phyloP scores from a whole-genome alignment of 805 yeast species.

The Starmerella tilneyi region DNA sequence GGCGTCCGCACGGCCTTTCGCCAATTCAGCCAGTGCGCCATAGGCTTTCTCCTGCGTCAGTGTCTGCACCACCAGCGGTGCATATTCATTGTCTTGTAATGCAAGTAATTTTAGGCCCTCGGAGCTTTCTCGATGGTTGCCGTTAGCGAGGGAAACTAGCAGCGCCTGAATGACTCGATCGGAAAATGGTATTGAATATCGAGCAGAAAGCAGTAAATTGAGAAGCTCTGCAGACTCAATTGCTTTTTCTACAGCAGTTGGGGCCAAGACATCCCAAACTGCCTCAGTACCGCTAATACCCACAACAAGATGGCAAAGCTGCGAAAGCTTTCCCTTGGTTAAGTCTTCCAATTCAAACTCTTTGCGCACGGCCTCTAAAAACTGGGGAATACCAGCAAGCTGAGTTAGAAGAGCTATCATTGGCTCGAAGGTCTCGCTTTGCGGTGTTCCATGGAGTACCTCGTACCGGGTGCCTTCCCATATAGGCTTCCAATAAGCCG shows the following conservation, averaged over 20 bases:
- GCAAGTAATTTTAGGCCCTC: slow-evolving; percentile 53
- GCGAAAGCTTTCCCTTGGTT: slow-evolving; percentile 43
- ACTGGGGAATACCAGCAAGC: slow-evolving; percentile 27
- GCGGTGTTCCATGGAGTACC: slow-evolving; percentile 68
- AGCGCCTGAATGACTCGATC: slow-evolving; percentile 60
- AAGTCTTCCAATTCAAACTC: slow-evolving; percentile 31
- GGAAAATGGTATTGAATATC: slow-evolving; percentile 39
- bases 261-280: slow-evolving; percentile 31
- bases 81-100: slow-evolving; percentile 11
- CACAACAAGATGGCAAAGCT: slow-evolving; percentile 12
- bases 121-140: slow-evolving; percentile 56
- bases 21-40: slow-evolving; percentile 43
- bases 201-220: slow-evolving; percentile 6
- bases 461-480: slow-evolving; percentile 89
- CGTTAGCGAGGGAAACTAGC: slow-evolving; percentile 55
- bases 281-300: slow-evolving; percentile 10
- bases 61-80: slow-evolving; percentile 19
- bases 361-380: slow-evolving; percentile 30
- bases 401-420: slow-evolving; percentile 22
- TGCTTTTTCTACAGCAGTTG: slow-evolving; percentile 36
- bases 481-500: slow-evolving; percentile 55
- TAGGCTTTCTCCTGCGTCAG: slow-evolving; percentile 38
- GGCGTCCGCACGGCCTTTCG: slow-evolving; percentile 33
- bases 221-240: slow-evolving; percentile 4
- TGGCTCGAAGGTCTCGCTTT: slow-evolving; percentile 30